phyloP scores from a whole-genome alignment of 352 stramenopile genomes.

The Globisporangium polare region DNA sequence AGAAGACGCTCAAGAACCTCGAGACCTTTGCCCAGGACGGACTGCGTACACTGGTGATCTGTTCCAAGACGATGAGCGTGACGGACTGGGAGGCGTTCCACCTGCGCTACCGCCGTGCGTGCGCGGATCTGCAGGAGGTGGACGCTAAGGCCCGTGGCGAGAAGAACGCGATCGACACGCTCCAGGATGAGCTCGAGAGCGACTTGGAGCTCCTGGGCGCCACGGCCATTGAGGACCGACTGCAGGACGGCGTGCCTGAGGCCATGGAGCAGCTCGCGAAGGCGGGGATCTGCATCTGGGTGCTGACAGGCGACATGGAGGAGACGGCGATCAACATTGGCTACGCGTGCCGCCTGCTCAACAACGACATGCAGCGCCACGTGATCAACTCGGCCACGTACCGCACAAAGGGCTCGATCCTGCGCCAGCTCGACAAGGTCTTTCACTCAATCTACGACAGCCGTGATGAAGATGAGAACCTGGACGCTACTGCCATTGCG shows the following conservation, averaged over 20 bases:
- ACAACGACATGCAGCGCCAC: conserved; percentile 93
- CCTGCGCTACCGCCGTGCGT: conserved; percentile 53
- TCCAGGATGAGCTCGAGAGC: conserved; percentile 78
- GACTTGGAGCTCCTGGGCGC: conserved; percentile 76
- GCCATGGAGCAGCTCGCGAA: conserved; percentile 72
- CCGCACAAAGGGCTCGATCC: conserved; percentile 57
- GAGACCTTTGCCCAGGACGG: conserved; percentile 84
- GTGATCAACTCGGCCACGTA: conserved; percentile 74
- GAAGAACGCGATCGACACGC: conserved; percentile 52
- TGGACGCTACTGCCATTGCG: not conserved
- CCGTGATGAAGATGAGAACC: not conserved
- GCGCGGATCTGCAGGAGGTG: conserved; percentile 60
- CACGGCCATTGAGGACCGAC: conserved; percentile 84
- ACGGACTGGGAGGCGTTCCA: conserved; percentile 70
- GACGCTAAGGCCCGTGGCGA: conserved; percentile 63
- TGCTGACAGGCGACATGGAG: conserved; percentile 88
- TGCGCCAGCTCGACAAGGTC: conserved; percentile 73
- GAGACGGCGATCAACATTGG: conserved; percentile 90
- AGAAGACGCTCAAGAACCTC: conserved; percentile 60
- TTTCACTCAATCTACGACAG: conserved; percentile 63
- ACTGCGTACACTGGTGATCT: conserved; percentile 86
- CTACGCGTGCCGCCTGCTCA: conserved; percentile 82
- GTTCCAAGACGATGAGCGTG: conserved; percentile 50
- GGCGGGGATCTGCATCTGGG: conserved; percentile 85
- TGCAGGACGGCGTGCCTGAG: conserved; percentile 81